Evolutionary conservation across 2,329 filamentous ascomycete genomes (phyloP).

Genomic region (Arthrinium puccinioides): DNA sequence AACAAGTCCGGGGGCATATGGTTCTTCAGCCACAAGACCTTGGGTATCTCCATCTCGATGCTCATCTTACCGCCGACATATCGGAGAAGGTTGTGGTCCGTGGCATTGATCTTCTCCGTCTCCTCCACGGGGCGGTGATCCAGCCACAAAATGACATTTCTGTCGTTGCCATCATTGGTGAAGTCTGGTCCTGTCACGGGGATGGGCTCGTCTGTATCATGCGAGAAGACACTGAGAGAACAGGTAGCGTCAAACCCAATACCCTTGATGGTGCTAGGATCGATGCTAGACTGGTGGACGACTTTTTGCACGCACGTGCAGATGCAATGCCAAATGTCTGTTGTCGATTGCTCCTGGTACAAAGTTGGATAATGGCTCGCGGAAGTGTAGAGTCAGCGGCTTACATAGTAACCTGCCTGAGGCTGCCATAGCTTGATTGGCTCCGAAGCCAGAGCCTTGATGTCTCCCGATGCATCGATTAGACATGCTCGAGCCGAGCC

Average conservation of each 20-base stretch:
- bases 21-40: slow-evolving; percentile 97
- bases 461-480: slow-evolving; percentile 86
- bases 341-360: slow-evolving; percentile 85
- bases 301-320: slow-evolving; percentile 81
- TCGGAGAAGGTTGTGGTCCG: slow-evolving; percentile 82
- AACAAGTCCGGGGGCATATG: slow-evolving; percentile 93
- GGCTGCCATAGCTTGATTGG: slow-evolving; percentile 78
- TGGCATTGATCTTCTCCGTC: slow-evolving; percentile 88
- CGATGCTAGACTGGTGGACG: slow-evolving; percentile 72
- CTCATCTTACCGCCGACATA: slow-evolving; percentile 99
- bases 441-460: slow-evolving; percentile 66
- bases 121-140: slow-evolving; percentile 90
- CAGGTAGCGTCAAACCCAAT: slow-evolving; percentile 99
- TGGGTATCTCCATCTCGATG: slow-evolving; percentile 99
- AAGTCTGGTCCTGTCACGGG: slow-evolving; percentile 87
- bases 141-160: slow-evolving; percentile 95
- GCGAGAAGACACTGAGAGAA: slow-evolving; percentile 83
- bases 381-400: slow-evolving; percentile 15
- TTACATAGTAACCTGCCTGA: slow-evolving; percentile 65
- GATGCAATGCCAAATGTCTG: slow-evolving; percentile 93
- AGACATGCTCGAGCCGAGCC: slow-evolving; percentile 93
- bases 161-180: slow-evolving; percentile 70
- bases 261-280: slow-evolving; percentile 69
- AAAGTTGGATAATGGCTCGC: slow-evolving; percentile 1
- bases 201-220: slow-evolving; percentile 85